Percentiles rank a stretch among this genome's conserved stretches.
phyloP scores from a whole-genome alignment of 2,329 filamentous ascomycete species.

The Cytospora schulzeri region DNA sequence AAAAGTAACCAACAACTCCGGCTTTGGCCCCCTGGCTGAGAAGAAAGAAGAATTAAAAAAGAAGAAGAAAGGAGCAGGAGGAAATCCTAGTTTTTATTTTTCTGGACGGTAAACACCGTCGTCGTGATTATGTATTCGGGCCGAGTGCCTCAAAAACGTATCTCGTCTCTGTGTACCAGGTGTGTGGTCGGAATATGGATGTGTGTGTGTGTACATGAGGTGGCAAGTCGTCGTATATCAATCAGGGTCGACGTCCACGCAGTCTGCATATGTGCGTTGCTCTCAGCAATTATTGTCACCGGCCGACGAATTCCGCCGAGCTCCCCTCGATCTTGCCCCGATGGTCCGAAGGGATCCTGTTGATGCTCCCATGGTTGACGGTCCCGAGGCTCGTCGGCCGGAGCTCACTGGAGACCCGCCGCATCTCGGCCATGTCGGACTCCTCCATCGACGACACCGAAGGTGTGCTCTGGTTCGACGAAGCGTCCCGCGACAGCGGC shows the following conservation, averaged over 20 bases:
- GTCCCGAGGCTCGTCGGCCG: conserved; percentile 57
- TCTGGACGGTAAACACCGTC: not conserved
- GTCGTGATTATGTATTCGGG: not conserved
- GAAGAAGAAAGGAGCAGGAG: not conserved
- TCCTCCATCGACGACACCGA: conserved; percentile 53
- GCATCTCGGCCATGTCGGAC: conserved; percentile 43
- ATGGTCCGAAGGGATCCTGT: conserved; percentile 52
- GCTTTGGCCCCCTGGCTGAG: not conserved
- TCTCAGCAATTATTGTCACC: conserved; percentile 3
- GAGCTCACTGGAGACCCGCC: conserved; percentile 40
- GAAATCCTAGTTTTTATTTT: not conserved
- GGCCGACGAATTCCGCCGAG: conserved; percentile 58
- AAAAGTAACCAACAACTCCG: conserved; percentile 17
- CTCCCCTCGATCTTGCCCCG: conserved; percentile 53
- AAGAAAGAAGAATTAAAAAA: too few relatives aligned
- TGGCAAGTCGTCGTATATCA: not conserved
- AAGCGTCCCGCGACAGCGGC: conserved; percentile 42
- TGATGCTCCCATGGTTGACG: conserved; percentile 61
- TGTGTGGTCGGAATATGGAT: not conserved
- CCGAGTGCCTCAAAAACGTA: not conserved
- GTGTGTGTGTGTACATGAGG: not conserved
- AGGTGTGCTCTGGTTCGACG: conserved; percentile 54
- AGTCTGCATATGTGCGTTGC: not conserved
- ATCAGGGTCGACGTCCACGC: not conserved
- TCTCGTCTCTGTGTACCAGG: not conserved